Evolutionary conservation across 2,329 filamentous ascomycete genomes (phyloP).

Genomic region (Nigrospora oryzae): DNA sequence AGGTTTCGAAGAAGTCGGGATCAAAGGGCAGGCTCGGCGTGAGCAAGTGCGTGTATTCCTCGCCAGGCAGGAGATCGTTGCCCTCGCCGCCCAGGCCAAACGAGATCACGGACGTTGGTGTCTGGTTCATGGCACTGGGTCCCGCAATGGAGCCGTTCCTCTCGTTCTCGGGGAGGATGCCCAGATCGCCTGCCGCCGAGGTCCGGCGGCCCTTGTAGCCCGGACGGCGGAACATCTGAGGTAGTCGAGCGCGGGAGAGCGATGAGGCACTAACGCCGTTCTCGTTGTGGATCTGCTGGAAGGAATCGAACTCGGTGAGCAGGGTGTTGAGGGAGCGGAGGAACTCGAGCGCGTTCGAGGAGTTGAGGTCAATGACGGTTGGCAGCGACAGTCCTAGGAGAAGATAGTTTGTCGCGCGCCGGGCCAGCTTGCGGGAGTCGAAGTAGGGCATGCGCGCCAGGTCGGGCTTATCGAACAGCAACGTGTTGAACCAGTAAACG

Average conservation of each 20-base stretch:
- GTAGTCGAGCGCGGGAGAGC: constrained; percentile 69
- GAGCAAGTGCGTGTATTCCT: constrained; percentile 80
- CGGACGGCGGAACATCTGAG: constrained; percentile 72
- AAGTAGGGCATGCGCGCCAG: constrained; percentile 79
- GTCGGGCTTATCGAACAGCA: constrained; percentile 80
- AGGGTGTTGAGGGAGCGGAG: constrained; percentile 79
- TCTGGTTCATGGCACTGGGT: constrained; percentile 18
- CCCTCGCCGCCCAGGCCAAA: constrained; percentile 44
- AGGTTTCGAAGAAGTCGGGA: constrained; percentile 94
- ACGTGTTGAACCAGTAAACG: constrained; percentile 97
- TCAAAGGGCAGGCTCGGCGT: constrained; percentile 94
- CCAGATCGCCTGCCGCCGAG: constrained; percentile 34
- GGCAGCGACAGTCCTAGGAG: constrained; percentile 88
- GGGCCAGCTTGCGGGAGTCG: constrained; percentile 72
- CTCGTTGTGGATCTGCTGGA: constrained; percentile 77
- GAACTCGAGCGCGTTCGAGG: constrained; percentile 72
- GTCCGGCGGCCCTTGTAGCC: constrained; percentile 48
- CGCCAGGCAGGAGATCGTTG: constrained; percentile 66
- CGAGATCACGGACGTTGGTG: constrained; percentile 38
- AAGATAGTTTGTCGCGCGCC: constrained; percentile 88
- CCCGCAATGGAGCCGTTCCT: constrained; percentile 5
- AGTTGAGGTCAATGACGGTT: constrained; percentile 80
- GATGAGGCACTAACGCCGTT: constrained; percentile 61
- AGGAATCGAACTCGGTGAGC: constrained; percentile 85
- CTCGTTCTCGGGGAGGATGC: constrained; percentile 8